phyloP scores from a whole-genome alignment of 805 yeast genomes.

The Sporopachydermia quercuum region DNA sequence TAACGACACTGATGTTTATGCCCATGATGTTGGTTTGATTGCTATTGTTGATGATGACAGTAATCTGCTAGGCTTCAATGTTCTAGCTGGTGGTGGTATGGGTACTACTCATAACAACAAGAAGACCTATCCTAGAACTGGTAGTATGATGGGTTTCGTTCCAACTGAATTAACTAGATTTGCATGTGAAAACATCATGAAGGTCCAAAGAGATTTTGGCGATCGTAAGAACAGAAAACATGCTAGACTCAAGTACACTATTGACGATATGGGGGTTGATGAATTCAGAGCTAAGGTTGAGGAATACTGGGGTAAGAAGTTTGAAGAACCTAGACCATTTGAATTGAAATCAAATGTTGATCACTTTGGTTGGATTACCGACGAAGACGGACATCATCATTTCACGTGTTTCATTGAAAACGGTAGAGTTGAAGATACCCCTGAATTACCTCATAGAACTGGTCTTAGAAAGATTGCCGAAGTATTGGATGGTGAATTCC shows the following conservation, averaged over 20 bases:
- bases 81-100: constrained; percentile 97
- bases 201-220: constrained; percentile 89
- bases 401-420: constrained; percentile 91
- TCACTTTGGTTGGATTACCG: constrained; percentile 86
- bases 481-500: constrained; percentile 68
- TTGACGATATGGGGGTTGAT: constrained; percentile 87
- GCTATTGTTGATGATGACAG: constrained; percentile 61
- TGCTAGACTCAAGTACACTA: constrained; percentile 92
- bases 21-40: constrained; percentile 86
- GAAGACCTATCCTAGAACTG: constrained; percentile 93
- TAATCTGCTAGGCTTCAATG: constrained; percentile 66
- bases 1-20: constrained; percentile 93
- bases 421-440: constrained; percentile 90
- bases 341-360: constrained; percentile 80
- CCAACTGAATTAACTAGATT: constrained; percentile 49
- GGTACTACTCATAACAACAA: constrained; percentile 94
- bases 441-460: constrained; percentile 77
- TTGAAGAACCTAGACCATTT: constrained; percentile 56
- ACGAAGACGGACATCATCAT: constrained; percentile 72
- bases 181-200: constrained; percentile 84
- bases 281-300: constrained; percentile 70
- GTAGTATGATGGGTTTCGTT: constrained; percentile 72
- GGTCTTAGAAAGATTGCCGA: constrained; percentile 74
- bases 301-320: constrained; percentile 62
- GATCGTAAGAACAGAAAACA: constrained; percentile 94